These are phyloP conservation scores for Ampelocalamus luodianensis DNA, from an alignment of 176 grass and related monocot species.

Conservation along the genomic window DNA sequence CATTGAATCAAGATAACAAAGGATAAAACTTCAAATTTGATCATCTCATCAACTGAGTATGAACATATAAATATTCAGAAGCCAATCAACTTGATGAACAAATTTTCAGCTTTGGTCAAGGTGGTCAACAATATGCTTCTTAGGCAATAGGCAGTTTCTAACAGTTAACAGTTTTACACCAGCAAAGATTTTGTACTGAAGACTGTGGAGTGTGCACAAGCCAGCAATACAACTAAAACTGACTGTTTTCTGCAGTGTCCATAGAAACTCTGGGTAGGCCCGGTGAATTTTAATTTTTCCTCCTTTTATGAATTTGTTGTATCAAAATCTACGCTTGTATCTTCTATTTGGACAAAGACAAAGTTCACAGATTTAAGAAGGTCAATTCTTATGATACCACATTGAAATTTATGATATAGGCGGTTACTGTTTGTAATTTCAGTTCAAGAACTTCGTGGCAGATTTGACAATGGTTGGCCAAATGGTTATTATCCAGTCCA, in stretches of 20 bases:
- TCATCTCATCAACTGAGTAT: constrained; percentile 2
- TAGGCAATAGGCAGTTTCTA: background rate
- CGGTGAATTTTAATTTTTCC: background rate
- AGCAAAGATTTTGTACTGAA: background rate
- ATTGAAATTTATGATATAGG: background rate
- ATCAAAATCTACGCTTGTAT: background rate
- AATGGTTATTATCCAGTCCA: background rate
- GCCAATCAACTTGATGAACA: constrained; percentile 23
- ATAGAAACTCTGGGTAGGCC: background rate
- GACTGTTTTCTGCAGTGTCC: background rate
- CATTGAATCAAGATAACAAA: background rate
- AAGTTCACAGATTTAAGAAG: background rate
- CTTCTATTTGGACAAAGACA: background rate
- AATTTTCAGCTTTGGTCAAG: constrained; percentile 19
- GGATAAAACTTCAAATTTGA: constrained; percentile 12
- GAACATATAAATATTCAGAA: constrained; percentile 23
- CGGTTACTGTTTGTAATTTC: background rate
- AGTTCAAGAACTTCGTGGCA: constrained; percentile 10
- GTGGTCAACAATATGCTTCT: constrained; percentile 4
- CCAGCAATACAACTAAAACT: constrained; percentile 11
- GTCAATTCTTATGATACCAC: background rate
- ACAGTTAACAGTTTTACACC: background rate
- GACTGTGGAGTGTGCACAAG: background rate
- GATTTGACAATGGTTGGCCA: background rate
- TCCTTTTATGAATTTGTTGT: background rate